Evolutionary conservation across 225 moss, liverwort and hornwort genomes (phyloP).

Genomic region (Lunularia cruciata): DNA sequence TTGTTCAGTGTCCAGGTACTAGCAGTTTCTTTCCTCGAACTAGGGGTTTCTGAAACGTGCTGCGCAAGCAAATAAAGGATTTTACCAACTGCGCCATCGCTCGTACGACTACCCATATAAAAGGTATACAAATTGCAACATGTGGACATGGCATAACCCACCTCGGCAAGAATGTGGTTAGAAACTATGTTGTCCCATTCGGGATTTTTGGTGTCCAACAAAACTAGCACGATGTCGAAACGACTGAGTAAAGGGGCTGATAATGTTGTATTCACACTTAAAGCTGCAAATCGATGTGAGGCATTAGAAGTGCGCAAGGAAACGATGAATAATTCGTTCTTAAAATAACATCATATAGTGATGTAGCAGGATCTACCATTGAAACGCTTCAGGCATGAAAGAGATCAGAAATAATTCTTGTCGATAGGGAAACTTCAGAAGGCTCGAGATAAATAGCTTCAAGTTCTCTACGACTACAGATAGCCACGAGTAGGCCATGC

Average conservation of each 20-base stretch:
- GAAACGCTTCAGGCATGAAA: no score
- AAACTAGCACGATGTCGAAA: slow-evolving; percentile 89
- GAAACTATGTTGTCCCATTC: slow-evolving; percentile 98
- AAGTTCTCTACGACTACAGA: no score
- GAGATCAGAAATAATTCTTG: no score
- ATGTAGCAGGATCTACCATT: no score
- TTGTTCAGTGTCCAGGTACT: slow-evolving; percentile 80
- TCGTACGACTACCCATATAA: not conserved
- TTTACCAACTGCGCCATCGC: not conserved
- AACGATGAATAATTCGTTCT: no score
- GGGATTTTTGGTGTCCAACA: slow-evolving; percentile 92
- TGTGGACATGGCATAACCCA: slow-evolving; percentile 35
- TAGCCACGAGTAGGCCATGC: no score
- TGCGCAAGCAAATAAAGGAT: slow-evolving; percentile 27
- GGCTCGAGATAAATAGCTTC: no score
- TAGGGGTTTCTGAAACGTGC: slow-evolving; percentile 54
- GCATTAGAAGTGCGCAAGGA: not conserved
- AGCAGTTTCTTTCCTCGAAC: slow-evolving; percentile 32
- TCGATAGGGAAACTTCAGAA: no score
- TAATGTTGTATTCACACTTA: slow-evolving; percentile 87
- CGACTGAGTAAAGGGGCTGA: slow-evolving; percentile 92
- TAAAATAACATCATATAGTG: no score
- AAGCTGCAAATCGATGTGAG: slow-evolving; percentile 45
- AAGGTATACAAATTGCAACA: not conserved
- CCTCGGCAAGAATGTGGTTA: slow-evolving; percentile 86